Evolutionary conservation across 805 yeast species (phyloP).

Genomic region (Hanseniaspora thailandica): DNA sequence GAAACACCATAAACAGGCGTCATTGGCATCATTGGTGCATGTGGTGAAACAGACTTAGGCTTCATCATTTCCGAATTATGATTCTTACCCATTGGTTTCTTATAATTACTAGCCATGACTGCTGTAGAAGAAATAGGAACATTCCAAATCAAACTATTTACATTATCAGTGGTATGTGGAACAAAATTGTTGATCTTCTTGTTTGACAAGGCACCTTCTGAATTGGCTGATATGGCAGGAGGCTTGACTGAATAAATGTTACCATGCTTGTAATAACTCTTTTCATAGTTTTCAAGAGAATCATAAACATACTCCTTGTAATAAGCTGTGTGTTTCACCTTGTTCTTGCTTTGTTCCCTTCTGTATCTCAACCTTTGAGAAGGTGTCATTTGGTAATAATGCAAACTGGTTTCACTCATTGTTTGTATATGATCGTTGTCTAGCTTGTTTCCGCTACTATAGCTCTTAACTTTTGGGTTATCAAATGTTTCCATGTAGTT

Average conservation of each 20-base stretch:
- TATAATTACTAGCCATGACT: background rate
- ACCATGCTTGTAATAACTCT: conserved; percentile 19
- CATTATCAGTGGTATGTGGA: background rate
- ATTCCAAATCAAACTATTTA: conserved; percentile 38
- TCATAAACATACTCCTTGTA: conserved; percentile 33
- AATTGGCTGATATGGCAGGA: background rate
- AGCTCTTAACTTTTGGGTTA: background rate
- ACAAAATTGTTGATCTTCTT: background rate
- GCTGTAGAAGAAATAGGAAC: conserved; percentile 37
- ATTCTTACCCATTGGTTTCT: background rate
- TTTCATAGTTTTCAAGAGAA: conserved; percentile 23
- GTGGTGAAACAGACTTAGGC: background rate
- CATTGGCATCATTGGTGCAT: conserved; percentile 29
- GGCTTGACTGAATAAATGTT: background rate
- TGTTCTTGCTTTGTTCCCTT: conserved; percentile 29
- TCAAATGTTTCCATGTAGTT: background rate
- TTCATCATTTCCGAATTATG: background rate
- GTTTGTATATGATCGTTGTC: background rate
- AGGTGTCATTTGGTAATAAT: conserved; percentile 26
- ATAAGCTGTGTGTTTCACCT: conserved; percentile 27
- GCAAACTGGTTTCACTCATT: background rate
- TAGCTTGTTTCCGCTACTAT: background rate
- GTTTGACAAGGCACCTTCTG: background rate
- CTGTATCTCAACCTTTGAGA: conserved; percentile 34
- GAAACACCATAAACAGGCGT: conserved; percentile 40